A percentile compares a stretch with the other conserved stretches of the same genome.
phyloP scores from a whole-genome alignment of 371 early-diverging fungal species.

The Blyttiomyces sp. region DNA sequence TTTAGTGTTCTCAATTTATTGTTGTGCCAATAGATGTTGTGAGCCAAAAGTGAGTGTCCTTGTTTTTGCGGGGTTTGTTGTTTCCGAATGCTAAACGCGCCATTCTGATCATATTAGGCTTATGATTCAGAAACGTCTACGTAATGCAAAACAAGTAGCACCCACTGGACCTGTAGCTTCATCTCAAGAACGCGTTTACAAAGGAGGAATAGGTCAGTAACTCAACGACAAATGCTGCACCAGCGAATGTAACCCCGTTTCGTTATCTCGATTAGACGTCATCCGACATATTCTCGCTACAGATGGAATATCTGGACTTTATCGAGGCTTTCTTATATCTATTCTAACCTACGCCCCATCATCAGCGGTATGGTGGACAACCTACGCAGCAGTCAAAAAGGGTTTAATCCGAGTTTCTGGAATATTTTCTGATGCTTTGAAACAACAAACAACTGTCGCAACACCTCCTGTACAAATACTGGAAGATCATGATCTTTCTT shows the following conservation, averaged over 20 bases:
- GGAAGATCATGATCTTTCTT: too few species aligned
- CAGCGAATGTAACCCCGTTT: not conserved
- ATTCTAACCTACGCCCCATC: slow-evolving; percentile 23
- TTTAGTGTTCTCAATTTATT: slow-evolving; percentile 14
- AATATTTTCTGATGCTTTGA: not conserved
- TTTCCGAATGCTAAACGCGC: not conserved
- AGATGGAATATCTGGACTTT: slow-evolving; percentile 21
- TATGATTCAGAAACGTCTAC: slow-evolving; percentile 23
- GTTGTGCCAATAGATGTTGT: slow-evolving; percentile 27
- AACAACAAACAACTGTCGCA: not conserved
- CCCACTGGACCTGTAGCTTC: too few species aligned
- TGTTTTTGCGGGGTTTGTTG: not conserved
- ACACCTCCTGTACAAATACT: too few species aligned
- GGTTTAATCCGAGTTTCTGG: not conserved
- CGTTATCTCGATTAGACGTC: not conserved
- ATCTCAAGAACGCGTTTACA: too few species aligned
- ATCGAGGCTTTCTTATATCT: slow-evolving; percentile 19
- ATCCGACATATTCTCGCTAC: slow-evolving; percentile 9
- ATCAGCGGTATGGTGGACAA: slow-evolving; percentile 29
- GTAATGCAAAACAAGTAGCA: not conserved
- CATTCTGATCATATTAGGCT: slow-evolving; percentile 4
- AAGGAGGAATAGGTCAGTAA: not conserved
- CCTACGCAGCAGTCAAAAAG: slow-evolving; percentile 2
- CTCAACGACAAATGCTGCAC: not conserved
- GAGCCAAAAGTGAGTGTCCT: slow-evolving; percentile 14